phyloP scores from a whole-genome alignment of 495 filamentous ascomycete species.

The Penicillium samsonianum region DNA sequence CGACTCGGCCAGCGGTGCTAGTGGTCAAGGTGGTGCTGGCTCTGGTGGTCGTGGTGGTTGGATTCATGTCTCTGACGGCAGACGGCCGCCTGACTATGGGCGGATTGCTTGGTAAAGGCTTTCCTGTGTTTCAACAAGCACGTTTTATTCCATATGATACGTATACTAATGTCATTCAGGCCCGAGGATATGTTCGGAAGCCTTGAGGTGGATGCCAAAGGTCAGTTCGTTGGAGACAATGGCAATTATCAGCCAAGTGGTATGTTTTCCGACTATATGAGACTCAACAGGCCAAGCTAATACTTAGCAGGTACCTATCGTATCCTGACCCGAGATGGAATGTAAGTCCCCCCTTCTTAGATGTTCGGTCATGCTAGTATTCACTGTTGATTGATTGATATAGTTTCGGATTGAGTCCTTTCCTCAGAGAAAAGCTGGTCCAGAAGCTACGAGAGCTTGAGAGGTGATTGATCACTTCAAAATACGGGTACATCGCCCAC shows the following conservation, averaged over 20 bases:
- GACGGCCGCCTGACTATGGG: constrained; percentile 87
- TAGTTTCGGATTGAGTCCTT: constrained; percentile 58
- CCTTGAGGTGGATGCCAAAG: constrained; percentile 76
- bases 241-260: constrained; percentile 63
- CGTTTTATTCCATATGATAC: background rate
- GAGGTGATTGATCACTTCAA: constrained; percentile 10
- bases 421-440: constrained; percentile 57
- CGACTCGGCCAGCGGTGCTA: constrained; percentile 73
- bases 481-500: background rate
- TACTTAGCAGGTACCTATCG: constrained; percentile 49
- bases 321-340: constrained; percentile 59
- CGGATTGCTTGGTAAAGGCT: constrained; percentile 68
- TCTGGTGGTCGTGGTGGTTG: constrained; percentile 83
- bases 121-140: background rate
- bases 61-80: constrained; percentile 81
- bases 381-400: constrained; percentile 20
- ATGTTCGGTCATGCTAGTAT: background rate
- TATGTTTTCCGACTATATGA: constrained; percentile 25
- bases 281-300: constrained; percentile 14
- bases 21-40: constrained; percentile 78
- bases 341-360: constrained; percentile 45
- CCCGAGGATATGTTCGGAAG: constrained; percentile 94
- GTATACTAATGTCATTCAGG: constrained; percentile 35
- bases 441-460: constrained; percentile 46
- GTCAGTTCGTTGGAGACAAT: constrained; percentile 63